Evolutionary conservation across 2,329 filamentous ascomycete genomes (phyloP), one percentile per base, ranked within the genome.

Genomic region (Talaromyces sp.): DNA sequence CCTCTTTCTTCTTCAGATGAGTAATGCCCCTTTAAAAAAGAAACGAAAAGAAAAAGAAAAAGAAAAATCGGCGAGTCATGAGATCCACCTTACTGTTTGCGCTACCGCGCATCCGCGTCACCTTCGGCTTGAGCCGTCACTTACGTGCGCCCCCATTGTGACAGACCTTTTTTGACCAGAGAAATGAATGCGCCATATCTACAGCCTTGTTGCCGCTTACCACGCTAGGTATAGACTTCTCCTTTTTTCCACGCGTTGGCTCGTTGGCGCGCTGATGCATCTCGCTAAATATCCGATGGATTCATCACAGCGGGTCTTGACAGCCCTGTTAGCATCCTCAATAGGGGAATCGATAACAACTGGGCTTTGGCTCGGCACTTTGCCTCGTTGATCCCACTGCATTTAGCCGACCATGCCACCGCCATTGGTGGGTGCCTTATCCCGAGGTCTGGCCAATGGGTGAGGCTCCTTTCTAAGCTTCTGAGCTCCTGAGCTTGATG

Each of bases 81-180:
- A 16, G 56, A 24, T 51, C 50, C 53, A 54, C 56, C 37, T 45
- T 49, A 29, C 40, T 30, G 19, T 40, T 47, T 13, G 43, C 48
- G 39, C 53, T 54, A 58, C 54, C 48, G 49, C 53, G 51, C 51
- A 54, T 56, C 56, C 56, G 46, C 56, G 54, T 58, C 56, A 58
- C 41, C 56, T 32, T 39, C 46, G 45, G 35, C 32, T 27, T 19
- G 11, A 39, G 24, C 37, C 32, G 33, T 22, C 47, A 53, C 30
- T 56, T 55, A 51, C 48, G 51, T 52, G 49, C 40, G 32, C 42
- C 11, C 13, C 30, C 22, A 14, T 29, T 41, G 22, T 54, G 40
- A 47, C 36, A 33, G 36, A 47, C 33, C 30, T 36, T 46, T 46
- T 35, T 20, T 22, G 17, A 11, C 14, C 30, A n/a, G 32, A 11